These are phyloP conservation scores for Pythium folliculosum DNA, from an alignment of 352 stramenopile species.

Conservation along the genomic window DNA sequence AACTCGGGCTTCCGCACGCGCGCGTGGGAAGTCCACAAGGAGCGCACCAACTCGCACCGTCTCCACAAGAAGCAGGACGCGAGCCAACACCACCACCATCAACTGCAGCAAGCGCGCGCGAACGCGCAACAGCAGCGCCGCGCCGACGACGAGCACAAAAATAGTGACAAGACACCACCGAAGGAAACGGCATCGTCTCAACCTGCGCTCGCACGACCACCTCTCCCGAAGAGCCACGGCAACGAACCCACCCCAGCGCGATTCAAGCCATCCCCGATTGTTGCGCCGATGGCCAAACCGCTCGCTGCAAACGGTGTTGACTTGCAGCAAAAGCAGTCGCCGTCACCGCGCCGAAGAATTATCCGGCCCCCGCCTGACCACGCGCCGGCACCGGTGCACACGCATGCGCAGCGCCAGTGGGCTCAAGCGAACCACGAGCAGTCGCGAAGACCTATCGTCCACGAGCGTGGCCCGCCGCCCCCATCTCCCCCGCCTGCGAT, in stretches of 20 bases:
- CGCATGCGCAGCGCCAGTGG: constrained; percentile 7
- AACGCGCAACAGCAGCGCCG: neutral
- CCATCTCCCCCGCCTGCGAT: neutral
- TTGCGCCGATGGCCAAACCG: constrained; percentile 6
- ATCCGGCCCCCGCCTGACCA: constrained; percentile 20
- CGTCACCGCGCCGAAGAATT: constrained; percentile 27
- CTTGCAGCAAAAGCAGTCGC: constrained; percentile 1
- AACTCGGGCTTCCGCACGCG: constrained; percentile 81
- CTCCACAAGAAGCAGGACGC: constrained; percentile 62
- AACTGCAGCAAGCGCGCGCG: neutral
- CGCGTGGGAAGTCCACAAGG: constrained; percentile 83
- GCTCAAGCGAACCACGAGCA: constrained; percentile 11
- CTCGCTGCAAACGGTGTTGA: neutral
- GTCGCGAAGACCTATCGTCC: constrained; percentile 15
- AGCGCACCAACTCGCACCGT: constrained; percentile 77
- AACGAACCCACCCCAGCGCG: neutral
- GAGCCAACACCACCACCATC: neutral
- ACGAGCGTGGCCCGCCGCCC: constrained; percentile 9
- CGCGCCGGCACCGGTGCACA: neutral
- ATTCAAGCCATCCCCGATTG: constrained; percentile 2
- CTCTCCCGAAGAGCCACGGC: neutral
- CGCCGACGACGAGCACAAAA: constrained; percentile 29
- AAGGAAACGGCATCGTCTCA: constrained; percentile 4
- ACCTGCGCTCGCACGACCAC: neutral
- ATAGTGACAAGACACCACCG: constrained; percentile 8